These are phyloP conservation scores for Lyophyllum atratum DNA, from an alignment of 768 basidiomycete genomes.

Conservation along the genomic window DNA sequence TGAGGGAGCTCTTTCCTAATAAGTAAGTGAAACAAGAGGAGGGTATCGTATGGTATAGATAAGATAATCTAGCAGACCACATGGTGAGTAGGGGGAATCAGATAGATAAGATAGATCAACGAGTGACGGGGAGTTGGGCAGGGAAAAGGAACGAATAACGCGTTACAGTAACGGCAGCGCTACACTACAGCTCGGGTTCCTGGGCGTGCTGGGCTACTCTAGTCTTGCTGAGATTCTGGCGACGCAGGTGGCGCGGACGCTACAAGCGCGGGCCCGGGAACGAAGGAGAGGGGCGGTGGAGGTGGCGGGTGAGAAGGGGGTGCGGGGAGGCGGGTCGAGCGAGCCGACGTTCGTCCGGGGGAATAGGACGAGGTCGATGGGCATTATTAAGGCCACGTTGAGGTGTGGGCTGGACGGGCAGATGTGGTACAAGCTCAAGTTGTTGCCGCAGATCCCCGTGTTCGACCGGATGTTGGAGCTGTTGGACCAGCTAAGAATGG, in stretches of 20 bases:
- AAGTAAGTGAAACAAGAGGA: too few relatives aligned
- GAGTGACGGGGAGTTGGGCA: too few relatives aligned
- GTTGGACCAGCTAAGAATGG: background rate
- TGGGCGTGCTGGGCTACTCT: slow-evolving; percentile 1
- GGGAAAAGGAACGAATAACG: too few relatives aligned
- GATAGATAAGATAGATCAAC: too few relatives aligned
- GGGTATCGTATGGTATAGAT: too few relatives aligned
- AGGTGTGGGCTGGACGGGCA: background rate
- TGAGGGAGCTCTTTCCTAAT: too few relatives aligned
- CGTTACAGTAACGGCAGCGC: too few relatives aligned
- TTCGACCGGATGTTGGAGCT: background rate
- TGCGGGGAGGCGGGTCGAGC: background rate
- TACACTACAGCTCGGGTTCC: background rate
- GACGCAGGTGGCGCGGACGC: background rate
- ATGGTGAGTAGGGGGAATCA: too few relatives aligned
- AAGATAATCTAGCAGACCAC: too few relatives aligned
- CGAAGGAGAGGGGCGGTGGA: background rate
- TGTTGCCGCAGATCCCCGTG: background rate
- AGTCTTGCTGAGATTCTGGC: background rate
- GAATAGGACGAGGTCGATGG: background rate
- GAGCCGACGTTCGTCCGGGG: background rate
- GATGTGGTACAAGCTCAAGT: background rate
- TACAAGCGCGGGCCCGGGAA: background rate
- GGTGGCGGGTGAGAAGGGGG: background rate
- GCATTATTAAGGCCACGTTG: background rate